Conservation (phyloP, 495 filamentous ascomycete genomes). For the Penicillium maclennaniae region DNA sequence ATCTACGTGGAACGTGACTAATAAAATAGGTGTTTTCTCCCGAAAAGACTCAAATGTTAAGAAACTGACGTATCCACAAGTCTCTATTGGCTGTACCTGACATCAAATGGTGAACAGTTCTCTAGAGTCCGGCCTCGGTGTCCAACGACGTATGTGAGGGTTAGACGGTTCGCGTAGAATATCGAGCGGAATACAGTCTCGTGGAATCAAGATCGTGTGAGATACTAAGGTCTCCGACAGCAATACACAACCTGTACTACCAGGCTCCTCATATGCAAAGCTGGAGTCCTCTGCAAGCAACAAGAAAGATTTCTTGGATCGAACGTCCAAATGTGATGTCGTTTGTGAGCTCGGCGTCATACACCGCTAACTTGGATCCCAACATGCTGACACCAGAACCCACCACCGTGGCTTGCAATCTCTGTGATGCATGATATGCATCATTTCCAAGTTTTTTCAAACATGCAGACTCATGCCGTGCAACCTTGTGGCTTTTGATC, state of each 20-base stretch:
- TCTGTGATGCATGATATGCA: not conserved
- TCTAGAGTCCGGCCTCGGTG: not conserved
- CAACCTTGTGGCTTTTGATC: constrained; percentile 11
- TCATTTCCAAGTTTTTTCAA: not conserved
- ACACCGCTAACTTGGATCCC: not conserved
- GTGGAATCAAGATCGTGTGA: not conserved
- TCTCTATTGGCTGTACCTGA: not conserved
- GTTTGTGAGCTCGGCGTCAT: not conserved
- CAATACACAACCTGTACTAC: too few species aligned
- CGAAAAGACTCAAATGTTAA: not conserved
- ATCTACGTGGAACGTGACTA: constrained; percentile 7
- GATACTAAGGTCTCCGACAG: not conserved
- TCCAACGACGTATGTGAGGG: not conserved
- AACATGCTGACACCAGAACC: not conserved
- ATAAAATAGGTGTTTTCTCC: not conserved
- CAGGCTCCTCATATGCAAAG: too few species aligned
- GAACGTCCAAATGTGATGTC: not conserved
- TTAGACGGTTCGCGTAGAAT: not conserved
- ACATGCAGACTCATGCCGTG: constrained; percentile 9
- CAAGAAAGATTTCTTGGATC: not conserved
- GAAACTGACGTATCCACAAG: not conserved
- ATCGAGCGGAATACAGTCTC: not conserved
- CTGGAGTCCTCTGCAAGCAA: not conserved
- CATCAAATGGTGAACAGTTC: constrained; percentile 13
- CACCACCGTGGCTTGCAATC: not conserved